Evolutionary conservation across 257 asterid genomes (phyloP).

Genomic region (Nicotiana otophora): DNA sequence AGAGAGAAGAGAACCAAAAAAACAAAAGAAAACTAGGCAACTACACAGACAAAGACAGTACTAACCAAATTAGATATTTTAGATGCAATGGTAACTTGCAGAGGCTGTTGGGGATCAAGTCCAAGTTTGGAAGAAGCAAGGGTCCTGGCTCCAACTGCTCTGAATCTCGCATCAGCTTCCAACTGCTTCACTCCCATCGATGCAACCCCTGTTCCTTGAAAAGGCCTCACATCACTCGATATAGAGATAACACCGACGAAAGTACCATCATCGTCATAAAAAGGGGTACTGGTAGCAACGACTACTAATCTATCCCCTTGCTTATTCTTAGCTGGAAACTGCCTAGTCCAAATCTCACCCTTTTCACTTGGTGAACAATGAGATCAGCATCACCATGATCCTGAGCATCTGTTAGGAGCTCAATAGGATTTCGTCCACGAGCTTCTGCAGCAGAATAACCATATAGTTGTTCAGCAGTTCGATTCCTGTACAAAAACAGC

Average conservation of each 20-base stretch:
- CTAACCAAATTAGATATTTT: constrained; percentile 78
- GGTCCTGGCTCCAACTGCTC: constrained; percentile 27
- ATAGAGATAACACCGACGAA: constrained; percentile 61
- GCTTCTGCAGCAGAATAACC: constrained; percentile 77
- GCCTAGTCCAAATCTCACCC: constrained; percentile 84
- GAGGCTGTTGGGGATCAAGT: constrained; percentile 79
- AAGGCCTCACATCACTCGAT: constrained; percentile 55
- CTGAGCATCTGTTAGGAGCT: constrained; percentile 43
- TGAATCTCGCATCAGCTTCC: constrained; percentile 36
- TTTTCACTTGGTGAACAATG: constrained; percentile 39
- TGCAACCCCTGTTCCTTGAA: constrained; percentile 34
- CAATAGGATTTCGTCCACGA: constrained; percentile 47
- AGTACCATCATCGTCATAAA: constrained; percentile 70
- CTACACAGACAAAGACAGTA: not conserved
- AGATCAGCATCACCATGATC: constrained; percentile 39
- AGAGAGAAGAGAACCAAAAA: too few relatives aligned
- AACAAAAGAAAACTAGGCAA: not conserved
- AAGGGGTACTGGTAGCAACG: constrained; percentile 60
- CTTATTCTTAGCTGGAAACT: constrained; percentile 65
- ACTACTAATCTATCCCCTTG: constrained; percentile 52
- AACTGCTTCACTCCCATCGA: constrained; percentile 21
- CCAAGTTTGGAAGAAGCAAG: constrained; percentile 53
- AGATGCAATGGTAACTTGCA: constrained; percentile 77
- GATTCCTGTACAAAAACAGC: constrained; percentile 55
- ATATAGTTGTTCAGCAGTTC: constrained; percentile 63